A percentile compares a stretch with the other conserved stretches of the same genome.
These are phyloP conservation scores for Hepatocystis sp. DNA, from an alignment of 169 alveolate species.

Conservation along the genomic window DNA sequence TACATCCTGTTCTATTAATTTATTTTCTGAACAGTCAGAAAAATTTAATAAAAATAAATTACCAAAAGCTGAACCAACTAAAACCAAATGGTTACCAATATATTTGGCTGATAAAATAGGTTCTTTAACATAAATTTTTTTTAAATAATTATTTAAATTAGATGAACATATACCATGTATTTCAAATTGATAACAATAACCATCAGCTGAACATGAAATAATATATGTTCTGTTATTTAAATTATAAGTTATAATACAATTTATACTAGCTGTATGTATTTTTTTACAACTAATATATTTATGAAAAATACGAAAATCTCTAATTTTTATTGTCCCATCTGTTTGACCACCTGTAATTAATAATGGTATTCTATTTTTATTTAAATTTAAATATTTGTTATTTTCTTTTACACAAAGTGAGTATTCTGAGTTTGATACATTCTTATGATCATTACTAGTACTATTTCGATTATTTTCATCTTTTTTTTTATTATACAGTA, in stretches of 20 bases:
- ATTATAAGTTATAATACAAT: conserved; percentile 67
- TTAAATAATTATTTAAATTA: conserved; percentile 59
- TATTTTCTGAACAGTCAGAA: conserved; percentile 68
- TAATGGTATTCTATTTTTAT: conserved; percentile 60
- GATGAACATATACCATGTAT: conserved; percentile 51
- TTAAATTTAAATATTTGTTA: conserved; percentile 16
- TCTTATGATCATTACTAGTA: background rate
- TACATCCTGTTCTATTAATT: conserved; percentile 1
- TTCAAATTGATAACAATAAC: conserved; percentile 73
- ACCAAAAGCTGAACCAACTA: conserved; percentile 76
- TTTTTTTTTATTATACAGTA: too few relatives aligned
- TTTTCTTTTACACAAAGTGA: conserved; percentile 2
- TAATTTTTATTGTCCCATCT: conserved; percentile 55
- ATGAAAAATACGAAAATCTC: conserved; percentile 74
- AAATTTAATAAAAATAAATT: conserved; percentile 71
- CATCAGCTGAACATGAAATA: conserved; percentile 77
- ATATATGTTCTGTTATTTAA: conserved; percentile 53
- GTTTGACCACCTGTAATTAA: conserved; percentile 72
- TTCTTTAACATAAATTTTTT: conserved; percentile 59
- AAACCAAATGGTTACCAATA: conserved; percentile 56
- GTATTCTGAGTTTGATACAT: conserved; percentile 14
- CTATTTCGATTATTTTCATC: too few relatives aligned
- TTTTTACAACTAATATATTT: conserved; percentile 62
- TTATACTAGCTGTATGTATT: conserved; percentile 70
- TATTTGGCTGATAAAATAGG: conserved; percentile 72